A percentile compares a stretch with the other conserved stretches of the same genome.
Evolutionary conservation across 495 filamentous ascomycete genomes (phyloP).

Genomic region (Hyphodiscus hymeniophilus): DNA sequence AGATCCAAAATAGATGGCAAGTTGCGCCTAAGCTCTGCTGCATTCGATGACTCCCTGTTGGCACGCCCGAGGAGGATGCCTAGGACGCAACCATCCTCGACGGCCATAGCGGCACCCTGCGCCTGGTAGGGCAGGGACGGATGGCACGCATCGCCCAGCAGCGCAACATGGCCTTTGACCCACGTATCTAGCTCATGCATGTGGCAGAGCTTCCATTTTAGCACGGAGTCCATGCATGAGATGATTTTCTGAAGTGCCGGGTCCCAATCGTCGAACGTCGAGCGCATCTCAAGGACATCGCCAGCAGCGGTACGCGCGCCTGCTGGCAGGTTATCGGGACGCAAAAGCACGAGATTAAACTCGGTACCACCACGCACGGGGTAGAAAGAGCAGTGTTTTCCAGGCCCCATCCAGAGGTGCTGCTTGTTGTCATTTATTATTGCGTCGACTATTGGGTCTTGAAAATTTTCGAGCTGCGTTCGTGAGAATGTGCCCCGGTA

Average conservation of each 20-base stretch:
- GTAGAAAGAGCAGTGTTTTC: background rate
- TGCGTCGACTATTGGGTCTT: background rate
- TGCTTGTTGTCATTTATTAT: background rate
- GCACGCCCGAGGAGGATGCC: constrained; percentile 40
- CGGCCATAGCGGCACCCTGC: constrained; percentile 45
- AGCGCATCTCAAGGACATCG: background rate
- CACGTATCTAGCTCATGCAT: background rate
- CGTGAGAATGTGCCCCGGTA: background rate
- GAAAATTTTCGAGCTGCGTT: background rate
- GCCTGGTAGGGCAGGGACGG: constrained; percentile 42
- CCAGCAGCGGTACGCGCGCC: background rate
- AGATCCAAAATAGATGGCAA: background rate
- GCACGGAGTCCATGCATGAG: background rate
- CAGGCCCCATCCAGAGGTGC: background rate
- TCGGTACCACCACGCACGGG: background rate
- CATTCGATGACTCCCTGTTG: background rate
- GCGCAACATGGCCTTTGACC: constrained; percentile 19
- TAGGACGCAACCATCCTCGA: constrained; percentile 51
- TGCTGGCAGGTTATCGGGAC: background rate
- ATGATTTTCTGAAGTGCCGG: background rate
- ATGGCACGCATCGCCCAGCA: constrained; percentile 55
- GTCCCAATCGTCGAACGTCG: background rate
- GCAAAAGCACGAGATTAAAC: background rate
- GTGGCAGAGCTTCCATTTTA: background rate
- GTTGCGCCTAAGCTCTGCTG: background rate